Percentiles rank a stretch among this genome's conserved stretches.
Conservation (phyloP, 495 filamentous ascomycete genomes). For the Chaetomium tenue region DNA sequence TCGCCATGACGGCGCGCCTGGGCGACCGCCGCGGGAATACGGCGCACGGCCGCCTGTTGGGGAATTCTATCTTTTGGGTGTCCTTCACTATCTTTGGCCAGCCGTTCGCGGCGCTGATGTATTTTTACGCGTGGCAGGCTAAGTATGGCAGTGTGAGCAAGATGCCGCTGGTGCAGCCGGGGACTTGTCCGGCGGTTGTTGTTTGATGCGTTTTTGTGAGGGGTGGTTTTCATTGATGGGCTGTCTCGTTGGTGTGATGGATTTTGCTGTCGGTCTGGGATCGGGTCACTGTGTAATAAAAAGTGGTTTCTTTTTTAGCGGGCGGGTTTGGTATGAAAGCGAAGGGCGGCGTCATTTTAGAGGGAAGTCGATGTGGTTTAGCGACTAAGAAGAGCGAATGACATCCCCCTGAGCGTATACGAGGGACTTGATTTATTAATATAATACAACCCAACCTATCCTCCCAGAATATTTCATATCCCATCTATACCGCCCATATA, state of each 20-base stretch:
- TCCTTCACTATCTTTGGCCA: conserved; percentile 92
- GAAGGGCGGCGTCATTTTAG: background rate
- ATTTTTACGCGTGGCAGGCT: conserved; percentile 98
- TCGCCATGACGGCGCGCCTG: conserved; percentile 71
- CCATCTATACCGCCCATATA: background rate
- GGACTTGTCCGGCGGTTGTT: conserved; percentile 5
- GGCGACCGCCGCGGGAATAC: conserved; percentile 71
- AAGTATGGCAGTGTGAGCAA: conserved; percentile 77
- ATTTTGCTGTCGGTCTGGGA: background rate
- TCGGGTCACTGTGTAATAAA: background rate
- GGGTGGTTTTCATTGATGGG: background rate
- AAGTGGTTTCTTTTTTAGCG: background rate
- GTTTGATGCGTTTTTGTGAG: background rate
- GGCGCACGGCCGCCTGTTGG: conserved; percentile 68
- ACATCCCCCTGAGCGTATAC: background rate
- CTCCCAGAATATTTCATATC: background rate
- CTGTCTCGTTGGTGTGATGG: too few species aligned
- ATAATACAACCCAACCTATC: background rate
- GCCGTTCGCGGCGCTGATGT: conserved; percentile 82
- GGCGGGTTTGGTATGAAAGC: background rate
- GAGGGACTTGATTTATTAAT: background rate
- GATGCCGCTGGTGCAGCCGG: background rate
- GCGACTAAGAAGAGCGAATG: background rate
- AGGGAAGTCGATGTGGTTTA: background rate
- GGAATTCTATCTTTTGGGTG: conserved; percentile 94